Evolutionary conservation across 805 yeast genomes (phyloP), one percentile per base, ranked within the genome.

Genomic region (Ogataea degrootiae): DNA sequence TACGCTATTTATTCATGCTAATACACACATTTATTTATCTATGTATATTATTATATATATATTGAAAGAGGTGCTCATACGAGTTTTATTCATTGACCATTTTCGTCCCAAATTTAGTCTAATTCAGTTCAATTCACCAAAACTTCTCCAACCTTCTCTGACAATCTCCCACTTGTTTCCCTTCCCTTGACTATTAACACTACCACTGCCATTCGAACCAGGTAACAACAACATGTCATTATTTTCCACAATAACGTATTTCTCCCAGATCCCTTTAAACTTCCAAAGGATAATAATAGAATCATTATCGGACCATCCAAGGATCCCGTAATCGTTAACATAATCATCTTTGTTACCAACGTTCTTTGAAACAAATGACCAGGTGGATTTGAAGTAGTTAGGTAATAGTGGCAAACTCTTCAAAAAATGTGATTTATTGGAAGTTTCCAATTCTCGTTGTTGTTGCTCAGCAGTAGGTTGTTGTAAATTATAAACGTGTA

Each of bases 361-460:
- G 56, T 87, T 84, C 15, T 80, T 72, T 0, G 92, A 85, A 44
- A 88, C 87, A 68, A 85, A 87, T 37, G 94, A 83, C 97, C 97
- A 91, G 15, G 86, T 84, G 2, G 92, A 83, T 44, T 84, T 80
- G 65, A 91, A 86, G 62, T 90, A 90, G 42, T 75, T 73, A 7
- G 68, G 63, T 43, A 88, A 72, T 1, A 77, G 55, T 12, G 90
- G 88, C 9, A 85, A 52, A 41, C 72, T 77, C 44, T 79, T 77
- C 43, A 91, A 70, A 21, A 87, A 58, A 63, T 89, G 96, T 19
- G 80, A 77, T 49, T 87, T 73, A 57, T 82, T 80, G 45, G 60
- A 56, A 42, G 62, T 56, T 26, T 53, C 46, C 14, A 42, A 23
- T n/a, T 49, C 53, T 35, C 50, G 41, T 37, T 46, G 63, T 37